Conservation (phyloP, 2,329 filamentous ascomycete genomes). For the Colletotrichum sp. region DNA sequence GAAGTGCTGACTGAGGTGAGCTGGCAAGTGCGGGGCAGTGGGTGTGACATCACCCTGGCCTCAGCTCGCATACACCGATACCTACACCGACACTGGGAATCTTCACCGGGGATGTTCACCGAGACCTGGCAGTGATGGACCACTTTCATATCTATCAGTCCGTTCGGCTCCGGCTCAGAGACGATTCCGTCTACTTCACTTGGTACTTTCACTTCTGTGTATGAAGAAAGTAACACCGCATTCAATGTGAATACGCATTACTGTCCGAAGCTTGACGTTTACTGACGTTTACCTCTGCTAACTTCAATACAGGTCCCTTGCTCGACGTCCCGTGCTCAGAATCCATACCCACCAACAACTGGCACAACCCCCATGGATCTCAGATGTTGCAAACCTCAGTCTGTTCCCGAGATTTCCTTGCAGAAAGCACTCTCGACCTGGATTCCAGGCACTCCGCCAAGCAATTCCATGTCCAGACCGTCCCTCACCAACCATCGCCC, state of each 20-base stretch:
- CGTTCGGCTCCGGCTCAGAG: not conserved
- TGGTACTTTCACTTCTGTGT: accelerated
- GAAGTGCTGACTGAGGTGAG: not conserved
- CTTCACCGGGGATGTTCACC: accelerated
- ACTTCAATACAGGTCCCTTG: not conserved
- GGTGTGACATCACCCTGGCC: not conserved
- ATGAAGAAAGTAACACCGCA: not conserved
- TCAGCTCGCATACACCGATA: not conserved
- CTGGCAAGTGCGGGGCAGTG: not conserved
- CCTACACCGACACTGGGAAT: accelerated
- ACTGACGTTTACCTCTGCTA: not conserved
- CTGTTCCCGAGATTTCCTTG: not conserved
- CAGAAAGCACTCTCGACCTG: not conserved
- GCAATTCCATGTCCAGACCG: not conserved
- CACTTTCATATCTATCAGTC: not conserved
- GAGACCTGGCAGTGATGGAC: not conserved
- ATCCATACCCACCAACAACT: not conserved
- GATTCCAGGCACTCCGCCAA: not conserved
- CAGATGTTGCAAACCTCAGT: not conserved
- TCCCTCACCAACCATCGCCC: not conserved
- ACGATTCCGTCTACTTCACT: not conserved
- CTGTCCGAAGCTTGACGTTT: not conserved
- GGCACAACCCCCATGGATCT: not conserved
- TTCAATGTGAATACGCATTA: not conserved
- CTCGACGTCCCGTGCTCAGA: not conserved